Conservation (phyloP, 176 grass and related monocot genomes). For the Chrysopogon serrulatus region DNA sequence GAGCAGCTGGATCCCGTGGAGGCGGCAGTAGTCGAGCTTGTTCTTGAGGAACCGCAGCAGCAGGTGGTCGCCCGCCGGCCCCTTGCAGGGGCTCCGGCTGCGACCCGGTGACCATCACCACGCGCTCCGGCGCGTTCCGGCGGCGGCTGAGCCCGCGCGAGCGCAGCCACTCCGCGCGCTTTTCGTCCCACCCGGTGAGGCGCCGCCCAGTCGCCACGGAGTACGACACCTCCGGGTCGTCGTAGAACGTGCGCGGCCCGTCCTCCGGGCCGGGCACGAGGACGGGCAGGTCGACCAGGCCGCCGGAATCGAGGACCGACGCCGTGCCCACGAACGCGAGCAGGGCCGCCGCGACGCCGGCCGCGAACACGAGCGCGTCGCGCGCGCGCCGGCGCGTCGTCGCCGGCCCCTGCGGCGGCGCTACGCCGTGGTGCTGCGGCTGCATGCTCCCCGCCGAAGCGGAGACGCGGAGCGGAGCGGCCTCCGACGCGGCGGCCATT, state of each 20-base stretch:
- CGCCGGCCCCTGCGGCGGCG: background rate
- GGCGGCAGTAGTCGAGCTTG: slow-evolving; percentile 83
- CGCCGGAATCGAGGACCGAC: background rate
- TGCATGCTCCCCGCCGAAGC: background rate
- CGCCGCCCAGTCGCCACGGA: slow-evolving; percentile 21
- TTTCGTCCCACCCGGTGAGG: slow-evolving; percentile 58
- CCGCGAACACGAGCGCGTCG: slow-evolving; percentile 54
- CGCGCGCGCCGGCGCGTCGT: background rate
- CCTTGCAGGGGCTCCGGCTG: slow-evolving; percentile 65
- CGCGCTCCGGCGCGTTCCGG: background rate
- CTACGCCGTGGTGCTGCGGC: background rate
- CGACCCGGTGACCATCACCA: slow-evolving; percentile 74
- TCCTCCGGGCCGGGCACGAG: background rate
- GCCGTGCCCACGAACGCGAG: slow-evolving; percentile 28
- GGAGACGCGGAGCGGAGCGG: background rate
- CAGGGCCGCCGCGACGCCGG: slow-evolving; percentile 34
- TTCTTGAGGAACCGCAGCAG: slow-evolving; percentile 77
- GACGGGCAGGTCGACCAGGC: background rate
- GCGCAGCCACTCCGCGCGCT: slow-evolving; percentile 55
- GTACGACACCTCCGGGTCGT: slow-evolving; percentile 57
- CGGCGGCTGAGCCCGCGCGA: background rate
- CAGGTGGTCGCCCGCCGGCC: slow-evolving; percentile 60
- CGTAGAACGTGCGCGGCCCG: slow-evolving; percentile 46
- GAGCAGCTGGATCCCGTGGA: slow-evolving; percentile 55
- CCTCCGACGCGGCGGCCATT: background rate